Base-by-base conservation (phyloP, 1,139 yeast genomes). In the Candida sp. region DNA sequence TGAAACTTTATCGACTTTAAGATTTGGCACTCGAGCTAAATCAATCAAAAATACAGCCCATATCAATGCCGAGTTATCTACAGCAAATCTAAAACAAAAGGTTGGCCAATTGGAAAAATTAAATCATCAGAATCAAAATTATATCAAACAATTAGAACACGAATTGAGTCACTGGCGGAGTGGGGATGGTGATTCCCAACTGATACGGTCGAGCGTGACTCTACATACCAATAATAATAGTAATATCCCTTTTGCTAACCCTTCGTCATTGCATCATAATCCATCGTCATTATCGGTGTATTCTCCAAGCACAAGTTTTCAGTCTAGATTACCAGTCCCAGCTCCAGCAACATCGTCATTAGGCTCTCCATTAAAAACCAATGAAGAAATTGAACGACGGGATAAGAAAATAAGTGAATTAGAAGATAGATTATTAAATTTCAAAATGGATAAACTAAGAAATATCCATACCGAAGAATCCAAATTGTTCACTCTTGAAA, bases 11-110 rank as follows among this genome's bases (percentile, higher is more conserved):
- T 83, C 93, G 5, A 85, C 96, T 0, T 66, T 90, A 44, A 65
- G 96, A 43, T 88, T 90, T 62, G 97, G 96, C 3, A 74, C 82
- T 3, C 69, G 96, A 39, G 95, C 96, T 8, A 87, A 86, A 62
- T 70, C 68, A 39, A 85, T 90, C 49, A 75, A 78, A 57, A 87
- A 87, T 58, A 74, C 70, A 46, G 87, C 89, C 4, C 82, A 79
- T 58, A 73, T 84, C 36, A 87, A 87, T 55, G 75, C 84, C 5
- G 95, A 86, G 51, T 65, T 86, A 38, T 81, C 89, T 50, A 66
- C 81, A 2, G 60, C 69, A 21, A 84, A 81, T 48, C 66, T 84
- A 43, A 68, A 82, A 46, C 68, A 68, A 39, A 71, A 75, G 46
- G 62, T 84, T 19, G 66, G 68, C 15, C 72, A 73, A 47, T 67